Evolutionary conservation across 1,284 basidiomycete genomes (phyloP), one percentile per base, ranked within the genome.

Genomic region (Cutaneotrichosporon sp.): DNA sequence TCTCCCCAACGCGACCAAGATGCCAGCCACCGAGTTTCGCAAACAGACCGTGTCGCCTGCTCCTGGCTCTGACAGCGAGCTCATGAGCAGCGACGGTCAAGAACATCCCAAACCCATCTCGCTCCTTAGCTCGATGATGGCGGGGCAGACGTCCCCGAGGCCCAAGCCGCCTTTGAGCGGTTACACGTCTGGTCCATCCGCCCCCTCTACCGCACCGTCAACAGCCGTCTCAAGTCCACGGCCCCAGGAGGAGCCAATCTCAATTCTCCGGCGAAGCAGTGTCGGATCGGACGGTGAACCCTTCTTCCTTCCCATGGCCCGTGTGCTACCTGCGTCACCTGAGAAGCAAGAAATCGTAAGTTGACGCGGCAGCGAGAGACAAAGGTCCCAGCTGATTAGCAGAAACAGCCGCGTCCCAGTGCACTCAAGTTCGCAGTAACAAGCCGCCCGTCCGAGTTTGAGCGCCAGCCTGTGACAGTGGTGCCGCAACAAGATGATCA

Each of bases 381-480:
- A 10, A 6, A 18, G 16, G 18, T 8, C 16, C 31, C 51, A 31
- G 34, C 30, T 32, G 31, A 36, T 22, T 36, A 26, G 38, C 16
- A 40, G 47, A 53, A 49, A n/a, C 46, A 59, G 1, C 55, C 49
- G n/a, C 60, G 59, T 32, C 26, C 31, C 16, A 53, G 51, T 4
- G 56, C 68, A 14, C 63, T 76, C 32, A 76, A 73, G 58, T 76
- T 76, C 56, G 71, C 73, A 0, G 70, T 76, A 2, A 70, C 70
- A 2, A 61, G 58, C 50, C 55, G 56, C 1, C 62, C 56, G 0
- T 9, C 65, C 4, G 55, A 56, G 8, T 22, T 16, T 9, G 65
- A 63, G 21, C 63, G 57, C 18, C 30, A 42, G 21, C 55, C 14
- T 5, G 50, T 32, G 1, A n/a, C 49, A 30, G 14, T n/a, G 13